Evolutionary conservation across 73 alveolate species (phyloP).

Genomic region (Tetrahymena elliotti): DNA sequence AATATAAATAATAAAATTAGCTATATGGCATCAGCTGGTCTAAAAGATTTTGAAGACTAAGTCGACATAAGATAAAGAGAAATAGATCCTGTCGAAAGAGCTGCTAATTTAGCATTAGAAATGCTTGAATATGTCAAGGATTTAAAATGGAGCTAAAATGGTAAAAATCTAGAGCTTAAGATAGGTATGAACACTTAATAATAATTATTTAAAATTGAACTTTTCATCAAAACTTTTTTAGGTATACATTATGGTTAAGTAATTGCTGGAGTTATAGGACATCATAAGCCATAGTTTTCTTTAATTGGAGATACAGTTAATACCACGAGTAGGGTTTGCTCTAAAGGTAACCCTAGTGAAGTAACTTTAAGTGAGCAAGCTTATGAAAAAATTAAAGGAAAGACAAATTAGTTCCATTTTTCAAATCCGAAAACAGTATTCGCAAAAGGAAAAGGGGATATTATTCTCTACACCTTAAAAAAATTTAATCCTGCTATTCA

Average conservation of each 20-base stretch:
- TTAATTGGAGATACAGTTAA: constrained; percentile 54
- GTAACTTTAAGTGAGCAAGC: constrained; percentile 25
- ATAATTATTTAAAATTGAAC: background rate
- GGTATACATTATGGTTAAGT: constrained; percentile 55
- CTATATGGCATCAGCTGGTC: constrained; percentile 56
- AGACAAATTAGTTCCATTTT: background rate
- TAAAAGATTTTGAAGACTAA: constrained; percentile 1
- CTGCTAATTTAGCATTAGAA: background rate
- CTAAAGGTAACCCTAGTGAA: constrained; percentile 21
- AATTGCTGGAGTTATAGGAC: constrained; percentile 61
- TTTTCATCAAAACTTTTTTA: background rate
- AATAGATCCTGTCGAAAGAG: background rate
- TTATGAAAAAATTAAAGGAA: background rate
- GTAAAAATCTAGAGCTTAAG: constrained; percentile 11
- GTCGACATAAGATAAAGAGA: background rate
- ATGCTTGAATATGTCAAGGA: background rate
- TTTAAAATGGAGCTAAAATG: background rate
- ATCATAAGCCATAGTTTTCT: constrained; percentile 54
- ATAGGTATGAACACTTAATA: no score
- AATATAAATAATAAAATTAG: background rate
- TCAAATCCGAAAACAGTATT: background rate
- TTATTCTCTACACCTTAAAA: background rate
- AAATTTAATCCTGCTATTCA: background rate
- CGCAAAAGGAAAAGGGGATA: constrained; percentile 50
- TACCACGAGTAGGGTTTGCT: constrained; percentile 49